Conservation (phyloP, 2,329 filamentous ascomycete species). For the Penicillium sumatraense region DNA sequence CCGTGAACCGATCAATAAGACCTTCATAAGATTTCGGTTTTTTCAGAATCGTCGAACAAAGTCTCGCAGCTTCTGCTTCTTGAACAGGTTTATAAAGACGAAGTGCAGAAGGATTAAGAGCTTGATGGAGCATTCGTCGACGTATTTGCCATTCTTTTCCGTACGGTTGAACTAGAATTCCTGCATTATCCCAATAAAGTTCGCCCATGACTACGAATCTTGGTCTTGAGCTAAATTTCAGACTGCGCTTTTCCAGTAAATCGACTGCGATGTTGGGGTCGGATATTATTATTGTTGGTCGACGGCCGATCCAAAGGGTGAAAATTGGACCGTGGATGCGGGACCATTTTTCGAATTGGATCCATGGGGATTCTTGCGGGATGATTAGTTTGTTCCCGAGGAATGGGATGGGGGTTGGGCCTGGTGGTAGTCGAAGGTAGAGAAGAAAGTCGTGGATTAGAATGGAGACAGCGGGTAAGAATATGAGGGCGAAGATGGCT, state of each 20-base stretch:
- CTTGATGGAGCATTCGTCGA: constrained; percentile 51
- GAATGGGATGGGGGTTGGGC: constrained; percentile 31
- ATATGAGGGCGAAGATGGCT: constrained; percentile 21
- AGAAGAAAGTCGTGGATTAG: constrained; percentile 29
- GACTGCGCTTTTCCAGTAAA: constrained; percentile 44
- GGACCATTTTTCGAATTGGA: constrained; percentile 39
- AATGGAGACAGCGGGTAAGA: constrained; percentile 34
- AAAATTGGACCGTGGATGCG: constrained; percentile 41
- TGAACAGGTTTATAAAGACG: constrained; percentile 56
- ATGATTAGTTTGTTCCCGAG: constrained; percentile 32
- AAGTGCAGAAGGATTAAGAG: constrained; percentile 54
- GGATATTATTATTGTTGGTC: constrained; percentile 42
- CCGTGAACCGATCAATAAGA: constrained; percentile 53
- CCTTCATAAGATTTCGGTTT: constrained; percentile 50
- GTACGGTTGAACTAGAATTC: constrained; percentile 56
- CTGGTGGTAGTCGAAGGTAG: constrained; percentile 36
- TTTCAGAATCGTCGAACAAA: constrained; percentile 49
- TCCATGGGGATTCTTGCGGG: constrained; percentile 30
- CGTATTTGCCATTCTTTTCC: constrained; percentile 55
- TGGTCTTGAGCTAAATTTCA: constrained; percentile 44
- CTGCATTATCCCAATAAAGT: constrained; percentile 43
- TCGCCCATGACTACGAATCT: constrained; percentile 36
- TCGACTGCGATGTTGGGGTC: constrained; percentile 39
- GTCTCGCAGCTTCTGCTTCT: constrained; percentile 52
- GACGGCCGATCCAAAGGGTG: constrained; percentile 40